Evolutionary conservation across 352 stramenopile species (phyloP), one percentile per base, ranked within the genome.

Genomic region (Phytophthora vignae): DNA sequence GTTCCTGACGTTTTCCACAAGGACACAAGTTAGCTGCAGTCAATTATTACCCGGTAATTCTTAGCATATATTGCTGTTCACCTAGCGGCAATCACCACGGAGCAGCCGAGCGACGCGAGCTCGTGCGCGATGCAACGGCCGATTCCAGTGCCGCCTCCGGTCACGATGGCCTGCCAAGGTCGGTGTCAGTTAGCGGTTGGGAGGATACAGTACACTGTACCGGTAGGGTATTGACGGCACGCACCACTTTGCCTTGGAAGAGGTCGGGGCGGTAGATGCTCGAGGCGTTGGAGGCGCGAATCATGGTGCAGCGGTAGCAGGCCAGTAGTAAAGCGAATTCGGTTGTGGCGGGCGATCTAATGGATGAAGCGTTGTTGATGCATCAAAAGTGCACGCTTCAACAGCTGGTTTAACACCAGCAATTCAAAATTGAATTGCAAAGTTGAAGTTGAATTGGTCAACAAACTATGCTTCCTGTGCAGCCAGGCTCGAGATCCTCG

Each of bases 131-230:
- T 96, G 60, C 80, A 92, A 33, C 88, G 89, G 44, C 91, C 91
- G 55, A 97, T 96, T 60, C 91, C 91, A 14, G 91, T 97, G 19
- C 91, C 89, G 10, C 91, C 91, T 12, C 91, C 91, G 5, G 91
- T 97, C 29, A 97, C 90, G 14, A 97, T 76, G n/a, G 88, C 89
- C 82, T 91, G 55, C 25, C 38, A 60, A 11, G 36, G 11, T 15
- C 12, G 29, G 36, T 17, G 6, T 44, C 14, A 44, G 14, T 44
- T 44, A 44, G 33, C 11, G 33, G 33, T 11, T 40, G 33, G 33
- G 33, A 12, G 36, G 36, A 15, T 44, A 33, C 29, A 33, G 29
- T 29, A 2, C 10, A 33, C 29, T 8, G 29, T 15, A 44, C 2
- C 14, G 36, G 36, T 33, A 17, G 36, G 42, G 17, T 49, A 17